Conservation (phyloP, 2,329 filamentous ascomycete genomes). For the Dactylellina cionopaga region DNA sequence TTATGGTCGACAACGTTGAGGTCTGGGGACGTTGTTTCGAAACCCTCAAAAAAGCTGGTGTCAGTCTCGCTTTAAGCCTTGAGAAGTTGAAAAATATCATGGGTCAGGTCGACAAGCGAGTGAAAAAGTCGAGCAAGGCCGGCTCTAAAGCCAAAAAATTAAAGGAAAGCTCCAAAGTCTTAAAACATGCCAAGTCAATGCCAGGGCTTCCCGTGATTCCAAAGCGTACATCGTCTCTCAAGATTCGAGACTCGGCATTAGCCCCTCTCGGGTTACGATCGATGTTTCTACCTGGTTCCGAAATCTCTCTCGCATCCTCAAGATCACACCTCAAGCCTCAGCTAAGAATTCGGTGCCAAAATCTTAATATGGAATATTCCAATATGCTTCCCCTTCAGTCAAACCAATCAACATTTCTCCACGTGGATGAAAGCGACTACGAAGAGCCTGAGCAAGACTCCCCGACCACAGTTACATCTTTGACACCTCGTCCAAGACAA, state of each 20-base stretch:
- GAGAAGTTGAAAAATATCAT: slow-evolving; percentile 79
- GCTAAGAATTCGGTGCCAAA: slow-evolving; percentile 28
- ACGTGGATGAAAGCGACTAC: slow-evolving; percentile 43
- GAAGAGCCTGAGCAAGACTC: slow-evolving; percentile 41
- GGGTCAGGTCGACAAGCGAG: slow-evolving; percentile 84
- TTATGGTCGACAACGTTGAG: slow-evolving; percentile 92
- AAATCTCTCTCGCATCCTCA: slow-evolving; percentile 20
- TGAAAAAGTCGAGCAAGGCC: slow-evolving; percentile 76
- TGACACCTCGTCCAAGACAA: slow-evolving; percentile 35
- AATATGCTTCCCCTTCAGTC: background rate
- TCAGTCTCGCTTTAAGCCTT: slow-evolving; percentile 75
- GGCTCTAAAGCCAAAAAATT: background rate
- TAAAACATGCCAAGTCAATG: slow-evolving; percentile 48
- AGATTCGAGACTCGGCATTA: slow-evolving; percentile 43
- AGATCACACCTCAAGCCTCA: slow-evolving; percentile 14
- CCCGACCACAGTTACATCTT: slow-evolving; percentile 31
- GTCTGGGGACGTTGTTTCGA: slow-evolving; percentile 86
- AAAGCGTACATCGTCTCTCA: slow-evolving; percentile 49
- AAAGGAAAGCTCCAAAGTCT: slow-evolving; percentile 1
- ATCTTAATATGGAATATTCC: slow-evolving; percentile 7
- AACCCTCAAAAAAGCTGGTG: slow-evolving; percentile 77
- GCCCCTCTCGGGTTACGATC: slow-evolving; percentile 47
- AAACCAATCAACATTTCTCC: slow-evolving; percentile 35
- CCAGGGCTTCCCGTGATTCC: slow-evolving; percentile 43
- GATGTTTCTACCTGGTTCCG: slow-evolving; percentile 35